phyloP scores from a whole-genome alignment of 176 grass and related monocot species.

The Oryza meyeriana region DNA sequence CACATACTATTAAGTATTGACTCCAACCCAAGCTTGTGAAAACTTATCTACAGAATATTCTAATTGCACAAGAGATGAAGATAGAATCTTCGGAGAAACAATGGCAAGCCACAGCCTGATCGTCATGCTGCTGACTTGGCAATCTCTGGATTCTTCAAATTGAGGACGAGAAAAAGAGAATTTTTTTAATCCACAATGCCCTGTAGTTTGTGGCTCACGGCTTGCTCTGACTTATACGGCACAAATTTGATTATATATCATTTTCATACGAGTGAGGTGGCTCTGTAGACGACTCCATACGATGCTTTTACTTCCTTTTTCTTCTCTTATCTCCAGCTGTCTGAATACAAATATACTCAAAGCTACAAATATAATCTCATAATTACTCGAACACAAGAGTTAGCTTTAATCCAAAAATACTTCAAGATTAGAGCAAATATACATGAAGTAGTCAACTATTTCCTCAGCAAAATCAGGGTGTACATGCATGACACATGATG shows the following conservation, averaged over 20 bases:
- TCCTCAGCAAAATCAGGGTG: background rate
- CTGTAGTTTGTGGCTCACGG: constrained; percentile 14
- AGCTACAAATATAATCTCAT: background rate
- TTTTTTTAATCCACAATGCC: background rate
- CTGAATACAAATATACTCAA: constrained; percentile 3
- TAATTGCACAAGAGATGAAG: background rate
- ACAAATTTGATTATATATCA: constrained; percentile 20
- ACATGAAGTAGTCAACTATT: constrained; percentile 4
- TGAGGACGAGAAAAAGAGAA: background rate
- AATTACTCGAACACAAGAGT: background rate
- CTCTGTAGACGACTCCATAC: constrained; percentile 17
- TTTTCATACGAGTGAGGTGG: background rate
- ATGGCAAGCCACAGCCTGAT: background rate
- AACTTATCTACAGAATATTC: constrained; percentile 23
- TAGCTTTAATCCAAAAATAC: background rate
- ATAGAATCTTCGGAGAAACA: background rate
- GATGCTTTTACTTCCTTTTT: background rate
- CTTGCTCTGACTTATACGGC: constrained; percentile 29
- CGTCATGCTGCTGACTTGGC: background rate
- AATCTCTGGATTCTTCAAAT: constrained; percentile 7
- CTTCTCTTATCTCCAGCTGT: background rate
- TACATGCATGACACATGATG: constrained; percentile 1
- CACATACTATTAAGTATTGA: background rate
- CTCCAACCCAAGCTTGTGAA: background rate
- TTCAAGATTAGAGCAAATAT: background rate